Percentiles rank a stretch among this genome's conserved stretches.
phyloP scores from a whole-genome alignment of 2,329 filamentous ascomycete genomes.

The Clonostachys solani region DNA sequence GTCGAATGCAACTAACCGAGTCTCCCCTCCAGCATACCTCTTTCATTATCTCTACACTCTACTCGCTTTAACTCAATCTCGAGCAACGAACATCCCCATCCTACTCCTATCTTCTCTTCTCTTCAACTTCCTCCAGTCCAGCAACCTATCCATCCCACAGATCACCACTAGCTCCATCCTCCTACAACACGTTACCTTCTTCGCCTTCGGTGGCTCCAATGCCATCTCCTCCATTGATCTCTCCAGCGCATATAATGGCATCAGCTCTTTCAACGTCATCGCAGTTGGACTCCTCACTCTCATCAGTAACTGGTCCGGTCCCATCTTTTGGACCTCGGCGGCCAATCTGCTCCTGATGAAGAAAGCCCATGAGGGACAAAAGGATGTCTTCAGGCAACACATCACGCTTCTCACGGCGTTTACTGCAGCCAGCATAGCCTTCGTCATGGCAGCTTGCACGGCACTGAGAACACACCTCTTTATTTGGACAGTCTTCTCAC shows the following conservation, averaged over 20 bases:
- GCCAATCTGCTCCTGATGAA: conserved; percentile 55
- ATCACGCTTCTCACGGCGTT: conserved; percentile 67
- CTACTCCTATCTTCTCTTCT: conserved; percentile 70
- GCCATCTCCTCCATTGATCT: conserved; percentile 94
- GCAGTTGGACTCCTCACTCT: conserved; percentile 83
- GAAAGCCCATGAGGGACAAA: conserved; percentile 15
- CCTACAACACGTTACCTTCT: conserved; percentile 80
- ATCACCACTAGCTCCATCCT: conserved; percentile 69
- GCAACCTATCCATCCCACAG: conserved; percentile 48
- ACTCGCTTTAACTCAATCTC: conserved; percentile 82
- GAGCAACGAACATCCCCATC: conserved; percentile 79
- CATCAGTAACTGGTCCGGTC: conserved; percentile 84
- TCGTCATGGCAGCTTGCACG: conserved; percentile 87
- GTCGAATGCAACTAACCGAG: neutral
- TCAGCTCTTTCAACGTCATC: conserved; percentile 74
- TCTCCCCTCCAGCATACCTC: conserved; percentile 22
- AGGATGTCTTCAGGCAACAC: conserved; percentile 42
- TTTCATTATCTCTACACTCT: conserved; percentile 71
- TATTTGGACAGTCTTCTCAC: conserved; percentile 98
- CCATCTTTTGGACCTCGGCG: conserved; percentile 79
- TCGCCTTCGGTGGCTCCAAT: conserved; percentile 86
- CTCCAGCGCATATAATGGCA: conserved; percentile 91
- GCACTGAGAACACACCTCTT: conserved; percentile 84
- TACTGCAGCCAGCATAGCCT: conserved; percentile 56
- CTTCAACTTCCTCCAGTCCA: conserved; percentile 41